phyloP scores from a whole-genome alignment of 768 basidiomycete species.

The Tricholoma flavovirens region DNA sequence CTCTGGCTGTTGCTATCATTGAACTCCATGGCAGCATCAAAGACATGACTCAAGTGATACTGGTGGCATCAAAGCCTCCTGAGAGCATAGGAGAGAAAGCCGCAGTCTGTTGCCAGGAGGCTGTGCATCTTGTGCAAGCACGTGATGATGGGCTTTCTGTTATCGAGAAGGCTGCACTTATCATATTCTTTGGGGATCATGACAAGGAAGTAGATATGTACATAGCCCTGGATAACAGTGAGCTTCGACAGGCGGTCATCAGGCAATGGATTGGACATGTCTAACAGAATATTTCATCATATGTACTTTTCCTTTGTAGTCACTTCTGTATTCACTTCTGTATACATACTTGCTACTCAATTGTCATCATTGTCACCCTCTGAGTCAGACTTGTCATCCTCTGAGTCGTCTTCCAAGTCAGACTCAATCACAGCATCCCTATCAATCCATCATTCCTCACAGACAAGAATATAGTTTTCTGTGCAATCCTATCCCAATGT shows the following conservation, averaged over 20 bases:
- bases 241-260: background rate
- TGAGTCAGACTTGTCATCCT: background rate
- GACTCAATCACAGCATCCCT: background rate
- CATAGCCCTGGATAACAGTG: no score
- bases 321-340: background rate
- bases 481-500: conserved; percentile 18
- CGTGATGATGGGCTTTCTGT: background rate
- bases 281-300: background rate
- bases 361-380: background rate
- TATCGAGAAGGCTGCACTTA: no score
- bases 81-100: no score
- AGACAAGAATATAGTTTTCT: conserved; percentile 8
- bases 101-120: background rate
- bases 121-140: background rate
- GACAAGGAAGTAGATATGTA: no score
- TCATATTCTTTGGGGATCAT: no score
- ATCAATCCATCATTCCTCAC: background rate
- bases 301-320: background rate
- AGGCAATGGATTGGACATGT: background rate
- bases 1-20: background rate
- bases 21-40: background rate
- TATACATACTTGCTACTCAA: background rate
- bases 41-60: background rate
- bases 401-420: background rate
- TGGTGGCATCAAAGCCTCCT: no score